Percentiles rank a stretch among this genome's conserved stretches.
Conservation (phyloP, 331 rosid genomes). For the Saraca asoca region DNA sequence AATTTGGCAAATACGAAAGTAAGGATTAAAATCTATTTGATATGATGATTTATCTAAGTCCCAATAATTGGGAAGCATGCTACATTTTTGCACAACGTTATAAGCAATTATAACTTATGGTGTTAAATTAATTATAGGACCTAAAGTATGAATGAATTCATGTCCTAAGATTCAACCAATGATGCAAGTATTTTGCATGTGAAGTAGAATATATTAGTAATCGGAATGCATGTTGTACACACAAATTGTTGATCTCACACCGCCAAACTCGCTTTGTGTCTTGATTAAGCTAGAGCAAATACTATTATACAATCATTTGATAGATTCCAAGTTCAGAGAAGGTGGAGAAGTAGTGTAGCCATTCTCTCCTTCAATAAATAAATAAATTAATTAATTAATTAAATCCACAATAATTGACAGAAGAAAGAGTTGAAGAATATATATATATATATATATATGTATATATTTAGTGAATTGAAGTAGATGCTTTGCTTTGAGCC, state of each 20-base stretch:
- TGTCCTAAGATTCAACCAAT: too few relatives aligned
- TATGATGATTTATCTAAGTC: too few relatives aligned
- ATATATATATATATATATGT: too few relatives aligned
- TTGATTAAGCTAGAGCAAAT: conserved; percentile 41
- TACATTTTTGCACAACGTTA: too few relatives aligned
- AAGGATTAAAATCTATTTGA: too few relatives aligned
- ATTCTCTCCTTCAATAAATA: conserved; percentile 21
- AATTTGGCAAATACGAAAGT: too few relatives aligned
- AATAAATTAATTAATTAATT: conserved; percentile 44
- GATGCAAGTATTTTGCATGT: neutral
- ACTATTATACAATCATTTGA: conserved; percentile 34
- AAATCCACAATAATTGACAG: conserved; percentile 34
- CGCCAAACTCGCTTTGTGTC: conserved; percentile 37
- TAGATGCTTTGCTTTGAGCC: conserved; percentile 71
- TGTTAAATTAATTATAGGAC: neutral
- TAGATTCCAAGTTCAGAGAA: conserved; percentile 29
- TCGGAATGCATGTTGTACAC: neutral
- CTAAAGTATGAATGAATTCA: too few relatives aligned
- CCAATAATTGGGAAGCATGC: too few relatives aligned
- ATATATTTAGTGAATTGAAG: neutral
- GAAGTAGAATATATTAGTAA: neutral
- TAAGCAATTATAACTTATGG: too few relatives aligned
- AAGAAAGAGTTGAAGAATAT: neutral
- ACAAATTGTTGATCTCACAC: neutral
- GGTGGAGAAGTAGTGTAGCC: conserved; percentile 42